Evolutionary conservation across 495 filamentous ascomycete genomes (phyloP).

Genomic region (Aspergillus hancockii): DNA sequence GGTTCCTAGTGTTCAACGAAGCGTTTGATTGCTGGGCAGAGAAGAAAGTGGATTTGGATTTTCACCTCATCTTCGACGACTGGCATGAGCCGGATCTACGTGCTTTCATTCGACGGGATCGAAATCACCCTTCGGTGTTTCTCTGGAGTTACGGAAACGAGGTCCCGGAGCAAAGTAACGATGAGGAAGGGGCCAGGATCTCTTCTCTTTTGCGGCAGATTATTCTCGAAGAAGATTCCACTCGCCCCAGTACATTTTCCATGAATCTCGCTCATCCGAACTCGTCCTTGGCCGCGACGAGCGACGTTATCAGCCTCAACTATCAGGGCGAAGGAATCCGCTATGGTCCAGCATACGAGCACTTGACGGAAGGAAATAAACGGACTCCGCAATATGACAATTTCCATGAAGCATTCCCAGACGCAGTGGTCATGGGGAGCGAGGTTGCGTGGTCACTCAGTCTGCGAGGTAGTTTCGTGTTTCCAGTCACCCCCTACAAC

Average conservation of each 20-base stretch:
- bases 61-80: slow-evolving; percentile 7
- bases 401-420: slow-evolving; percentile 2
- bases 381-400: background rate
- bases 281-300: background rate
- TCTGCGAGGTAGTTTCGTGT: background rate
- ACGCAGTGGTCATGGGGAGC: slow-evolving; percentile 3
- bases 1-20: slow-evolving; percentile 7
- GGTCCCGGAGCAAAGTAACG: background rate
- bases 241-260: background rate
- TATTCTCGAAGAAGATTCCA: slow-evolving; percentile 2
- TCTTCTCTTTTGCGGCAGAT: background rate
- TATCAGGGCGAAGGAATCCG: slow-evolving; percentile 13
- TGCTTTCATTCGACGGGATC: slow-evolving; percentile 4
- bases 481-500: slow-evolving; percentile 2
- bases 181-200: background rate
- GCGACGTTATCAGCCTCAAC: slow-evolving; percentile 11
- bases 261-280: slow-evolving; percentile 1
- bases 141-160: slow-evolving; percentile 14
- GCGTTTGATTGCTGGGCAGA: slow-evolving; percentile 5
- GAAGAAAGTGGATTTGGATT: slow-evolving; percentile 1
- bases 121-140: slow-evolving; percentile 11
- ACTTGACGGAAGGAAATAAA: slow-evolving; percentile 1
- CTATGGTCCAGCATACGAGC: slow-evolving; percentile 5
- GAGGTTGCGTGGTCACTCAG: slow-evolving; percentile 8
- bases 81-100: slow-evolving; percentile 14